phyloP scores from a whole-genome alignment of 495 filamentous ascomycete genomes.

The Neurospora sp. region DNA sequence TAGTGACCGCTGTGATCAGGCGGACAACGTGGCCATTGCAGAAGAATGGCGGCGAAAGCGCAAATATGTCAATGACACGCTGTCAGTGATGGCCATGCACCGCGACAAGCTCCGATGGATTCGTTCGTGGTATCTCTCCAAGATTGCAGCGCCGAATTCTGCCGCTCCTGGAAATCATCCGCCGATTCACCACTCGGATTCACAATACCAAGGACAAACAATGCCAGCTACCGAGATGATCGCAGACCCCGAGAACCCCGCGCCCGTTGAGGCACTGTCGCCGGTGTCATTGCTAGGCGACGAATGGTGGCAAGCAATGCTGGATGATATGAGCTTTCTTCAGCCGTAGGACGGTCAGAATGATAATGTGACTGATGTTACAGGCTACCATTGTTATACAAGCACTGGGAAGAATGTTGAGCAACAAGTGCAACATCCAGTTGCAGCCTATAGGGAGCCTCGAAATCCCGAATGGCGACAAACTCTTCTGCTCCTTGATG shows the following conservation, averaged over 20 bases:
- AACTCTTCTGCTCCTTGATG: not conserved
- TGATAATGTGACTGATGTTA: not conserved
- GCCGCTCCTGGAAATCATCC: conserved; percentile 1
- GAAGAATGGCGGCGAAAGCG: conserved; percentile 9
- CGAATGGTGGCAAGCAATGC: conserved; percentile 9
- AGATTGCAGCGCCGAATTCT: not conserved
- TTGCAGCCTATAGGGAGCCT: not conserved
- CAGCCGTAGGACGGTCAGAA: not conserved
- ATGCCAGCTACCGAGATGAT: not conserved
- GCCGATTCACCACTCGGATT: not conserved
- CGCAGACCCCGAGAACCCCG: not conserved
- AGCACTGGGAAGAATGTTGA: not conserved
- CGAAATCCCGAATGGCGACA: not conserved
- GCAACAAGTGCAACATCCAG: not conserved
- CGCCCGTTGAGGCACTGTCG: not conserved
- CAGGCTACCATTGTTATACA: not conserved
- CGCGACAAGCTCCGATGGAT: conserved; percentile 18
- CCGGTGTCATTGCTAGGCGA: not conserved
- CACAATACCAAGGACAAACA: not conserved
- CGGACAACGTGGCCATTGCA: conserved; percentile 4
- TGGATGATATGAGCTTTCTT: conserved; percentile 3
- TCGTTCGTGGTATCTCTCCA: conserved; percentile 13
- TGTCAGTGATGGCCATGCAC: conserved; percentile 3
- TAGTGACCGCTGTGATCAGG: conserved; percentile 5
- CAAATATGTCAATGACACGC: conserved; percentile 5